phyloP scores from a whole-genome alignment of 2,329 filamentous ascomycete species.

The Tolypocladium inflatum region DNA sequence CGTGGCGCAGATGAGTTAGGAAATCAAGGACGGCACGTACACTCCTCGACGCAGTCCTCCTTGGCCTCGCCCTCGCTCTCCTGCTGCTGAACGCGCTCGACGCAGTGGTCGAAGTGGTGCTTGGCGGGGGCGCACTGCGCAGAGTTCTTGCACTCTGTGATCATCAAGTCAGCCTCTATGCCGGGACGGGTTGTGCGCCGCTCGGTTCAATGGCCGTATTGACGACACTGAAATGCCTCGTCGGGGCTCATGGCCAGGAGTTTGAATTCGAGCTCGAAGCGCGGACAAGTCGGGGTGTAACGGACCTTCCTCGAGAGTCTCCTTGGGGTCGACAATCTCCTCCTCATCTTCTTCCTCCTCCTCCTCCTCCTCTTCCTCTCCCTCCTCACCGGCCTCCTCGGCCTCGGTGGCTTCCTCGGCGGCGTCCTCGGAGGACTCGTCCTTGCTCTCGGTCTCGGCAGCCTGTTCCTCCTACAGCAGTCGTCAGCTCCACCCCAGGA shows the following conservation, averaged over 20 bases:
- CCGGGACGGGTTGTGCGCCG: neutral
- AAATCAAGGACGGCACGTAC: conserved; percentile 48
- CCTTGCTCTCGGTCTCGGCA: conserved; percentile 46
- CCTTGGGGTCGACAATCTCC: conserved; percentile 80
- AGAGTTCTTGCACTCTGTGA: conserved; percentile 79
- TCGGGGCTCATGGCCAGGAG: neutral
- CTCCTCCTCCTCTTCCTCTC: conserved; percentile 53
- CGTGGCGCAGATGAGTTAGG: neutral
- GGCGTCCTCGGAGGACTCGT: conserved; percentile 12
- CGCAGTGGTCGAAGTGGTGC: conserved; percentile 98
- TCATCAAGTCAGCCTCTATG: conserved; percentile 11
- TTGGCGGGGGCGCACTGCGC: conserved; percentile 77
- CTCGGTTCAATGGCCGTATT: neutral
- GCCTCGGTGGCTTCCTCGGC: conserved; percentile 17
- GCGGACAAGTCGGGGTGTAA: conserved; percentile 6
- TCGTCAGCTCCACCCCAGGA: neutral
- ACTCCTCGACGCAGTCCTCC: conserved; percentile 99
- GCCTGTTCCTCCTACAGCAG: conserved; percentile 25
- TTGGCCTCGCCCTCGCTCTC: conserved; percentile 63
- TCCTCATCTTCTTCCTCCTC: conserved; percentile 72
- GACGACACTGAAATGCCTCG: conserved; percentile 12
- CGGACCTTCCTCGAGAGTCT: conserved; percentile 85
- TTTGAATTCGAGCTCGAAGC: neutral
- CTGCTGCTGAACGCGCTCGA: conserved; percentile 66
- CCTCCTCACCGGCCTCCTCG: conserved; percentile 39